Evolutionary conservation across 768 basidiomycete species (phyloP), one percentile per base, ranked within the genome.

Genomic region (Amanita thiersii): DNA sequence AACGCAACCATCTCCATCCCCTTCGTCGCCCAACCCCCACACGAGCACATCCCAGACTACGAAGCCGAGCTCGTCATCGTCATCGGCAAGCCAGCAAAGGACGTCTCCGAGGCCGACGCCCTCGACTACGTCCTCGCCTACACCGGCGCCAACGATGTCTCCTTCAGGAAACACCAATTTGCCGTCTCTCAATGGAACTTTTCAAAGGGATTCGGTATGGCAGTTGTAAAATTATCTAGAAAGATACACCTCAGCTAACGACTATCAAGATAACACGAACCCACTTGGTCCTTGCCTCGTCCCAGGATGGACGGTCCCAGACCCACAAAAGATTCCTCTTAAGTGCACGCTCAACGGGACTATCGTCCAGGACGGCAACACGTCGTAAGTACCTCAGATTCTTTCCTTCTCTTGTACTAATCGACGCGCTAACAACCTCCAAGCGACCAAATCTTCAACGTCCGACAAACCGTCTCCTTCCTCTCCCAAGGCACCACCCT

Each of bases 41-140:
- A 77, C 21, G 72, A 77, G 29, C 81, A 87, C 52, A 64, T 83
- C 3, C 77, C 87, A 0, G 86, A 90, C 59, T 90, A 88, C 50
- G 86, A 90, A 51, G 84, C 81, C 40, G 86, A 90, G 49, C 62
- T 90, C 20, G 78, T 75, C 21, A 73, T 94, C 48, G 81, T 92
- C 41, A 84, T 94, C 38, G 88, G 89, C 29, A 88, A 85, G 55
- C 56, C 78, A 1, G 81, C 81, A 10, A 88, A 82, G 65, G 62
- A 92, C 53, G 86, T 94, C 17, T 71, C 77, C 0, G 86, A 86
- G 55, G 77, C 66, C 1, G 78, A 91, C 5, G 90, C 90, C 0
- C 68, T 92, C 30, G 81, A 91, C 56, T 90, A 90, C 51, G 83
- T 93, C 12, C 71, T 92, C 0, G 89, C 76, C 2, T 93, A 89